phyloP scores from a whole-genome alignment of 1,139 yeast species.

The Eremothecium cymbalariae region DNA sequence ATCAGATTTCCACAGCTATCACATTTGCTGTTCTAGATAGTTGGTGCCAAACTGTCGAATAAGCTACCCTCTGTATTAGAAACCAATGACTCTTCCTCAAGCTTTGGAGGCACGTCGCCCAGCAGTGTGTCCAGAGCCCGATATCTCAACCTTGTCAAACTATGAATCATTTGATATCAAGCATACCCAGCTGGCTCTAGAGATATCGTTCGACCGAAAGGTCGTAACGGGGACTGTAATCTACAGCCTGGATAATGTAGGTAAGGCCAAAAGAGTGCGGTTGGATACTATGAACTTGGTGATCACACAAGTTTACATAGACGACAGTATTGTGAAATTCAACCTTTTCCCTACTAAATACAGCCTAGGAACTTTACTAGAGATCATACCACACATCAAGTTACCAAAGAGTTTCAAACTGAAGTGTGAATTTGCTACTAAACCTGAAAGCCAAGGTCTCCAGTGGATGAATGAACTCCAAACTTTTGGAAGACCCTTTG shows the following conservation, averaged over 20 bases:
- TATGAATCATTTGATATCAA: constrained; percentile 45
- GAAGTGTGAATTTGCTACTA: constrained; percentile 52
- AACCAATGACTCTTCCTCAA: constrained; percentile 18
- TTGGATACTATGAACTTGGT: constrained; percentile 65
- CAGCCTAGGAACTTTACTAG: constrained; percentile 61
- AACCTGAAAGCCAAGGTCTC: constrained; percentile 69
- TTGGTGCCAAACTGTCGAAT: too few relatives aligned
- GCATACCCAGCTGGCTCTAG: constrained; percentile 46
- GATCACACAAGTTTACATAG: constrained; percentile 41
- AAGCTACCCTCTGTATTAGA: too few relatives aligned
- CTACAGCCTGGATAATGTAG: constrained; percentile 36
- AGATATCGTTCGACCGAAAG: constrained; percentile 48
- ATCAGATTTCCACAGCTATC: too few relatives aligned
- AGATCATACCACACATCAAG: constrained; percentile 29
- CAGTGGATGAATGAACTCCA: constrained; percentile 76
- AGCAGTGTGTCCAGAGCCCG: constrained; percentile 46
- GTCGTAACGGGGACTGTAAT: constrained; percentile 50
- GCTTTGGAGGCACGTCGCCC: constrained; percentile 34
- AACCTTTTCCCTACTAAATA: constrained; percentile 43
- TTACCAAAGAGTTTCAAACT: constrained; percentile 30
- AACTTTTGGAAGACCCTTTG: constrained; percentile 72
- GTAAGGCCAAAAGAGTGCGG: constrained; percentile 34
- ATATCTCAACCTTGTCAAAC: constrained; percentile 72
- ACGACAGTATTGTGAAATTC: constrained; percentile 36
- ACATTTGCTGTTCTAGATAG: too few relatives aligned